Base-by-base conservation (phyloP, 1,139 yeast species). In the Diutina ranongensis region DNA sequence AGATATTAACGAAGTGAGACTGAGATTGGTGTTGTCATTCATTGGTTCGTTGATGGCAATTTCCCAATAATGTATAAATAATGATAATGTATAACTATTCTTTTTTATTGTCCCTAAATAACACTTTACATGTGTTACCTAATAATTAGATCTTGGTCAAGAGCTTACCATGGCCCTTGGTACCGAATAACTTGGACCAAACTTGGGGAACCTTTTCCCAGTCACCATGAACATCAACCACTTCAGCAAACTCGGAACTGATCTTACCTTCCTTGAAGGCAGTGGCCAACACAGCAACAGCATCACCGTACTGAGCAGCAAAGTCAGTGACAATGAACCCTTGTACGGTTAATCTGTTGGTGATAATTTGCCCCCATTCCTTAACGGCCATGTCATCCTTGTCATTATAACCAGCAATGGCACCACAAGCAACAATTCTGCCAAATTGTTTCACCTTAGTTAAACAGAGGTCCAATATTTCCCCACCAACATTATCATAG, bases 1-100 rank as follows among this genome's bases (percentile, higher is more conserved):
- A 65, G 99, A 92, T 69, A 92, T 92, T 57, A 86, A 82, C 56
- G 97, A 89, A 67, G 97, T 94, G 40, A 83, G 98, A 67, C 74
- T 95, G 45, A 80, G 97, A 63, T 80, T 92, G 68, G 84, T 92
- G 48, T 76, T 89, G 61, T 88, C 98, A 1, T 92, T 92, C 62
- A 87, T 92, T 49, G 98, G 97, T 49, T 85, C 96, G 49, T 78
- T 92, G 64, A 92, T 92, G 98, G 65, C 67, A 31, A 66, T 70
- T 15, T 20, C 16, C 9, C 40, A 35, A 13, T 35, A n/a, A 35
- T 13, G 19, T 35, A 19, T 35, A 20, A 35, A 35, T 35, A 20
- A 12, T 16, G n/a, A 12, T 33, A 4, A n/a, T 4, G 19, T 15
- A n/a, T 10, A 33, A 33, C 4, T n/a, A n/a, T n/a, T n/a, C n/a